Base-by-base conservation (phyloP, 2,329 filamentous ascomycete genomes). In the Fusarium veterinarium region DNA sequence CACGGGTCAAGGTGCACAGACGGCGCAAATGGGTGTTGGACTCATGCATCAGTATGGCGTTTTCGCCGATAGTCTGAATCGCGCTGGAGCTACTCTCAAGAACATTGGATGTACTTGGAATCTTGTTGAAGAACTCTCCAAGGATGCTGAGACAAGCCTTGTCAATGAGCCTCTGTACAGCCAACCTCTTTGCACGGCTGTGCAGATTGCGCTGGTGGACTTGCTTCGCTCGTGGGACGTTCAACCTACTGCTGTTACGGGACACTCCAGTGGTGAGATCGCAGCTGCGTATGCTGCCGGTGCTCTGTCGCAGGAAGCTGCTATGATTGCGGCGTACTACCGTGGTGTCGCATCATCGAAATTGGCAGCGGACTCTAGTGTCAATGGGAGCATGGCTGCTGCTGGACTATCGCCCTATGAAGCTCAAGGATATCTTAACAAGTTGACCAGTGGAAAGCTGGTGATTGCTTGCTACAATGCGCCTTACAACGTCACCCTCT, bases 1-100 rank as follows among this genome's bases (percentile, higher is more conserved):
- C 16, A 64, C 44, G 13, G 60, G 60, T 3, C 53, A 64, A 17
- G 60, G 60, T 30, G 41, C 60, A 8, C 60, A 63, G 28, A 42
- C 35, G 17, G 51, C 51, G 9, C 35, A 23, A 6, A 63, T 63
- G 51, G 60, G 60, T 8, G 19, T 40, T 6, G 44, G 37, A 10
- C n/a, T 63, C 4, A 25, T 57, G 28, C 9, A 33, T 3, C 38
- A 38, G 9, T 57, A 40, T 16, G 28, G 35, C 8, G 5, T 33
- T 8, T 46, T 49, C 10, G 28, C 33, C 4, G 28, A 48, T 19
- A 40, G 42, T 30, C 51, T 63, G 3, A 1, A 25, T 7, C 40
- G 23, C 16, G 46, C 46, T 20, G 17, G 16, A 4, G 8, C 9
- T 19, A 33, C 51, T n/a, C 33, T 48, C 28, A 33, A 57, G 23